Evolutionary conservation across 83 land plant genomes (phyloP).

Genomic region (Thuja plicata): DNA sequence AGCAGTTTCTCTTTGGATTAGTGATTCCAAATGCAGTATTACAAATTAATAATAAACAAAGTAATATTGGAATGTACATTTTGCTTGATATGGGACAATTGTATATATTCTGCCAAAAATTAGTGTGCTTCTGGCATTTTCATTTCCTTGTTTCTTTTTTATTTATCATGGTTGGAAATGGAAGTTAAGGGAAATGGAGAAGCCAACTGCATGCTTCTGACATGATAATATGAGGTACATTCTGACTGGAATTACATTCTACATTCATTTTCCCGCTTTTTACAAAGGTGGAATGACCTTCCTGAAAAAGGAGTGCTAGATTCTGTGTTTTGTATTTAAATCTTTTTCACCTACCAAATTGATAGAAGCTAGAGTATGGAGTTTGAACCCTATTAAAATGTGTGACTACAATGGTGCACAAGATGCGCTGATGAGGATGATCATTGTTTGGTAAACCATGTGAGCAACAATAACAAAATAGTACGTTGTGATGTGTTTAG

Average conservation of each 20-base stretch:
- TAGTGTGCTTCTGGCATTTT: background rate
- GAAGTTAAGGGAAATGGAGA: background rate
- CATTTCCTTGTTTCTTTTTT: background rate
- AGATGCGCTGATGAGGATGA: background rate
- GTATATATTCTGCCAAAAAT: background rate
- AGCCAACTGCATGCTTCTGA: background rate
- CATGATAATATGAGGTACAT: background rate
- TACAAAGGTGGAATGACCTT: background rate
- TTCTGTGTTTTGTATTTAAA: background rate
- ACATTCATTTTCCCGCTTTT: background rate
- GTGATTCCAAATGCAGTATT: background rate
- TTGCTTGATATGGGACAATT: background rate
- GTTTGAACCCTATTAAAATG: background rate
- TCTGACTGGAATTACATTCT: background rate
- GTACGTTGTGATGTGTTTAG: too few relatives aligned
- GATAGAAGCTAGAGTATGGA: background rate
- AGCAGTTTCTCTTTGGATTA: background rate
- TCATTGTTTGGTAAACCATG: background rate
- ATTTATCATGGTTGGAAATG: background rate
- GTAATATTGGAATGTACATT: background rate
- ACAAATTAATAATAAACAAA: background rate
- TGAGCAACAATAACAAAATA: too few relatives aligned
- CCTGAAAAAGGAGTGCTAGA: background rate
- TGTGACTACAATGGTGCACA: background rate
- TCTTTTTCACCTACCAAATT: background rate